phyloP scores from a whole-genome alignment of 2,329 filamentous ascomycete genomes.

The Pestalotiopsis sp. region DNA sequence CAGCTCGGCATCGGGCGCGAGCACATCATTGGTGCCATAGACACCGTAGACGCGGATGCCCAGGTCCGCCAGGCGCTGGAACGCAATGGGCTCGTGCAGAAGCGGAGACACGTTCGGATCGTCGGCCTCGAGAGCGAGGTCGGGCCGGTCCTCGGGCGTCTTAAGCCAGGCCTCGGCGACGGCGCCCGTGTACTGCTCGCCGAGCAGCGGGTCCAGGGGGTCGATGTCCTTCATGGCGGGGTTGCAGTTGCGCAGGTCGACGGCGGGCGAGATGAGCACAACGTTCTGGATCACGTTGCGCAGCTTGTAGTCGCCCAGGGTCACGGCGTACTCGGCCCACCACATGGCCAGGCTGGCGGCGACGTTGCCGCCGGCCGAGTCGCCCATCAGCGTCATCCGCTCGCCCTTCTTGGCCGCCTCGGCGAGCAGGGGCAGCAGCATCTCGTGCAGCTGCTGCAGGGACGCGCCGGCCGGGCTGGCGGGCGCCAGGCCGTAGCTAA shows the following conservation, averaged over 20 bases:
- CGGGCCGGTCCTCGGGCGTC: slow-evolving; percentile 34
- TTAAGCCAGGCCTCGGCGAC: slow-evolving; percentile 45
- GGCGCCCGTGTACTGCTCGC: slow-evolving; percentile 38
- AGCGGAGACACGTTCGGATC: slow-evolving; percentile 51
- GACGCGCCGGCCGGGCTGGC: slow-evolving; percentile 49
- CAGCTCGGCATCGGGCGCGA: slow-evolving; percentile 52
- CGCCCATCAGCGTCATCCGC: slow-evolving; percentile 52
- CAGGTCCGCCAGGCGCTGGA: slow-evolving; percentile 42
- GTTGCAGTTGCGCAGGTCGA: slow-evolving; percentile 47
- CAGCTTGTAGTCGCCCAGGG: slow-evolving; percentile 32
- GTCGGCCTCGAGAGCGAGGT: slow-evolving; percentile 1
- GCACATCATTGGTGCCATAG: slow-evolving; percentile 53
- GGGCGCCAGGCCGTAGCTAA: slow-evolving; percentile 58
- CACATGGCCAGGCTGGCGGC: slow-evolving; percentile 36
- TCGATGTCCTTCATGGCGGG: slow-evolving; percentile 42
- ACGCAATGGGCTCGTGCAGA: slow-evolving; percentile 6
- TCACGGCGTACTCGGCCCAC: slow-evolving; percentile 28
- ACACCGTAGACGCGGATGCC: slow-evolving; percentile 54
- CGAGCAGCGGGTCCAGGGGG: slow-evolving; percentile 47
- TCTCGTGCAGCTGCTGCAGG: slow-evolving; percentile 47
- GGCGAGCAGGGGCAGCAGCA: slow-evolving; percentile 44
- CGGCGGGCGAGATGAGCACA: slow-evolving; percentile 21
- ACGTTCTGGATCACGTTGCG: slow-evolving; percentile 13
- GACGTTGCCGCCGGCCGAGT: slow-evolving; percentile 59
- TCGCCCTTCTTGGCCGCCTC: slow-evolving; percentile 40